Conservation (phyloP, 176 grass and related monocot genomes). For the Hordeum vulgare region DNA sequence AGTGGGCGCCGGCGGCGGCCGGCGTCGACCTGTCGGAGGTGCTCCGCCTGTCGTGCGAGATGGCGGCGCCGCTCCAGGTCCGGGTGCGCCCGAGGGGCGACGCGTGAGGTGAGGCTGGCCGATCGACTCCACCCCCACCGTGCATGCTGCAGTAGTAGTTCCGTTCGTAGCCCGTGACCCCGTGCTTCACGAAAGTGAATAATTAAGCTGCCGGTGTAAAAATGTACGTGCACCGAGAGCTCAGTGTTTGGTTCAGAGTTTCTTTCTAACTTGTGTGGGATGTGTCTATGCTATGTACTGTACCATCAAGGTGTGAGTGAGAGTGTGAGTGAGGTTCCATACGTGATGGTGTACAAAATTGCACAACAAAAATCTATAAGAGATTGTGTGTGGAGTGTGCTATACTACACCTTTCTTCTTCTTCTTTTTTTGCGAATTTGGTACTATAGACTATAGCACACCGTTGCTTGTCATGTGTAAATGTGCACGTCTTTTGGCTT, state of each 20-base stretch:
- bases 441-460: too few relatives aligned
- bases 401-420: too few relatives aligned
- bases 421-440: too few relatives aligned
- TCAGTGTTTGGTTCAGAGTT: conserved; percentile 5
- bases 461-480: not conserved
- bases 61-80: conserved; percentile 68
- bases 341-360: conserved; percentile 22
- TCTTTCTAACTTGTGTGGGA: not conserved
- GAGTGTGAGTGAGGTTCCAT: not conserved
- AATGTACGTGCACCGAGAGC: not conserved
- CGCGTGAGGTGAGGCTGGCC: not conserved
- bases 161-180: conserved; percentile 25
- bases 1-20: conserved; percentile 37
- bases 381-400: not conserved
- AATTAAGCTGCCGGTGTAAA: conserved; percentile 16
- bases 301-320: not conserved
- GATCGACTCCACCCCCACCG: not conserved
- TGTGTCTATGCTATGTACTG: not conserved
- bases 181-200: conserved; percentile 17
- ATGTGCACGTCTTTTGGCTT: too few relatives aligned
- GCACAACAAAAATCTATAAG: conserved; percentile 25
- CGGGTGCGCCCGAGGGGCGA: conserved; percentile 32
- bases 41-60: conserved; percentile 76
- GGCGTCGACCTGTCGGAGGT: conserved; percentile 66
- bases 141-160: not conserved